A percentile compares a stretch with the other conserved stretches of the same genome.
Conservation (phyloP, 2,329 filamentous ascomycete genomes). For the Aspergillus pseudoglaucus region DNA sequence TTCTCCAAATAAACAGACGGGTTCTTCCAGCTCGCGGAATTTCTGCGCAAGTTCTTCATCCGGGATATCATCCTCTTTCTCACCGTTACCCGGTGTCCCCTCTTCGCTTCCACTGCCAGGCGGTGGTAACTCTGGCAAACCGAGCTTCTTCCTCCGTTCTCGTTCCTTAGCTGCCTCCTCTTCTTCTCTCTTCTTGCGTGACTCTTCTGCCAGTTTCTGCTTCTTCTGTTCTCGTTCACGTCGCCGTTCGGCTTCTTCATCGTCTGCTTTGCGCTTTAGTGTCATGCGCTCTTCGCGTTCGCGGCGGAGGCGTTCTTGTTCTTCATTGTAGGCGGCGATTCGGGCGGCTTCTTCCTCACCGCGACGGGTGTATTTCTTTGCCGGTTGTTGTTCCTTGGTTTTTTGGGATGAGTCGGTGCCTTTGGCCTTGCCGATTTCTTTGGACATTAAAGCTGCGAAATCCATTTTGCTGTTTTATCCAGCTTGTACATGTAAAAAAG, state of each 20-base stretch:
- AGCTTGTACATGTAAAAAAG: no score
- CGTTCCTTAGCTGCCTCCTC: constrained; percentile 68
- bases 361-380: constrained; percentile 75
- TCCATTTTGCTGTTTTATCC: constrained; percentile 63
- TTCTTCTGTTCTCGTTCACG: constrained; percentile 74
- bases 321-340: constrained; percentile 69
- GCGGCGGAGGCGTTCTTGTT: constrained; percentile 67
- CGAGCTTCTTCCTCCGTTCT: constrained; percentile 65
- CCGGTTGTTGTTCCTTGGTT: constrained; percentile 13
- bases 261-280: constrained; percentile 82
- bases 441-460: constrained; percentile 87
- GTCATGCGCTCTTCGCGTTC: constrained; percentile 63
- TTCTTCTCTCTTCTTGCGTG: constrained; percentile 60
- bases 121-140: constrained; percentile 65
- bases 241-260: constrained; percentile 68
- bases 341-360: constrained; percentile 80
- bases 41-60: constrained; percentile 64
- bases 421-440: constrained; percentile 81
- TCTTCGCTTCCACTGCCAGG: constrained; percentile 17
- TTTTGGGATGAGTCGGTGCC: constrained; percentile 27
- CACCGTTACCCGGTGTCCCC: constrained; percentile 19
- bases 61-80: constrained; percentile 49
- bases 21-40: constrained; percentile 67
- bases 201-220: constrained; percentile 72
- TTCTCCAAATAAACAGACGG: constrained; percentile 74